Conservation (phyloP, 345 rosid species). For the Citrus sp. region DNA sequence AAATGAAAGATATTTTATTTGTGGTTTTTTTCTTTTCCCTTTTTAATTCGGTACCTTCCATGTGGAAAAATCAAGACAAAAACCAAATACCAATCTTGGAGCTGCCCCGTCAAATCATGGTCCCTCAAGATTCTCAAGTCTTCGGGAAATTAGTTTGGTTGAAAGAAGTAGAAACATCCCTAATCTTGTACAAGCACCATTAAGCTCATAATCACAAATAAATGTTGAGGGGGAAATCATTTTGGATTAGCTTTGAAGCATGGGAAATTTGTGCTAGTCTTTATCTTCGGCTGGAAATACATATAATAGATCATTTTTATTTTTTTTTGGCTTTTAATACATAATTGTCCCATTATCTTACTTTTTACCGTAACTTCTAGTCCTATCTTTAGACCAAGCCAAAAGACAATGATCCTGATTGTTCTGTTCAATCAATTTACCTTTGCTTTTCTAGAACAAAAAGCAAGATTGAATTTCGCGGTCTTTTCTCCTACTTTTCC, state of each 20-base stretch:
- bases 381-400: not conserved
- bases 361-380: not conserved
- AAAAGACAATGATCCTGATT: not conserved
- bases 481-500: not conserved
- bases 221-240: not conserved
- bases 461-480: not conserved
- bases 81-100: not conserved
- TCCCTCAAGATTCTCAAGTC: not conserved
- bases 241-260: not conserved
- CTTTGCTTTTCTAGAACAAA: conserved; percentile 11
- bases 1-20: not conserved
- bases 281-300: not conserved
- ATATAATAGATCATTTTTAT: not conserved
- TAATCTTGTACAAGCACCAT: not conserved
- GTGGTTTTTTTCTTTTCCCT: not conserved
- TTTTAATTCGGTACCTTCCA: not conserved
- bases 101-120: not conserved
- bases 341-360: not conserved
- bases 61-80: not conserved
- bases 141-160: not conserved
- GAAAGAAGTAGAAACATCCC: not conserved
- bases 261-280: not conserved
- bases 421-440: not conserved
- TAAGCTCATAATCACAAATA: not conserved
- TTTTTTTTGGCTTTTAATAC: not conserved